A percentile compares a stretch with the other conserved stretches of the same genome.
Evolutionary conservation across 2,329 filamentous ascomycete genomes (phyloP).

Genomic region (Fusarium redolens): DNA sequence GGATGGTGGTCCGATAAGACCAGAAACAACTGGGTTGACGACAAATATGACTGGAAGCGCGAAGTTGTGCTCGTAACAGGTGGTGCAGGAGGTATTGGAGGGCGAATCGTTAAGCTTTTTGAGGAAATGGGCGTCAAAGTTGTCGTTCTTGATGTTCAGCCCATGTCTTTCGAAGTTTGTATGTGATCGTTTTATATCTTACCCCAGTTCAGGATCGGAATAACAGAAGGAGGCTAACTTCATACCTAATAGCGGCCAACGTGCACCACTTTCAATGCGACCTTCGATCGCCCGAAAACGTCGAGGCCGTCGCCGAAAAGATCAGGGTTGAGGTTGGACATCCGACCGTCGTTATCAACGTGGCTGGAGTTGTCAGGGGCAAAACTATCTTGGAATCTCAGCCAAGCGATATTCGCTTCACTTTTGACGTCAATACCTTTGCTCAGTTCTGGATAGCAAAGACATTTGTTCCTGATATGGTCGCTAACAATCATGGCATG

Average conservation of each 20-base stretch:
- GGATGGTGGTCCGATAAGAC: conserved; percentile 49
- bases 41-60: conserved; percentile 71
- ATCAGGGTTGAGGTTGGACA: conserved; percentile 68
- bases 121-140: conserved; percentile 73
- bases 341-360: conserved; percentile 79
- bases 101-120: conserved; percentile 72
- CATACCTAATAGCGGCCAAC: conserved; percentile 52
- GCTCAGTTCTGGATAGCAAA: conserved; percentile 74
- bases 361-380: conserved; percentile 73
- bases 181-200: conserved; percentile 36
- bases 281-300: conserved; percentile 67
- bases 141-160: conserved; percentile 77
- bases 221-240: conserved; percentile 18
- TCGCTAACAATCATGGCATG: conserved; percentile 75
- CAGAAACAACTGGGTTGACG: conserved; percentile 51
- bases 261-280: conserved; percentile 79
- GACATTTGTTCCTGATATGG: conserved; percentile 75
- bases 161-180: conserved; percentile 65
- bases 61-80: conserved; percentile 82
- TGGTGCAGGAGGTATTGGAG: conserved; percentile 79
- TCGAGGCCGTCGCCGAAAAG: conserved; percentile 62
- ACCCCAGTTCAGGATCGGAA: background rate
- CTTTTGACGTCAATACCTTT: conserved; percentile 77
- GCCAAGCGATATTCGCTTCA: conserved; percentile 70
- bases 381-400: conserved; percentile 69